Evolutionary conservation across 257 asterid species (phyloP), one percentile per base, ranked within the genome.

Genomic region (Eustoma russellianum): DNA sequence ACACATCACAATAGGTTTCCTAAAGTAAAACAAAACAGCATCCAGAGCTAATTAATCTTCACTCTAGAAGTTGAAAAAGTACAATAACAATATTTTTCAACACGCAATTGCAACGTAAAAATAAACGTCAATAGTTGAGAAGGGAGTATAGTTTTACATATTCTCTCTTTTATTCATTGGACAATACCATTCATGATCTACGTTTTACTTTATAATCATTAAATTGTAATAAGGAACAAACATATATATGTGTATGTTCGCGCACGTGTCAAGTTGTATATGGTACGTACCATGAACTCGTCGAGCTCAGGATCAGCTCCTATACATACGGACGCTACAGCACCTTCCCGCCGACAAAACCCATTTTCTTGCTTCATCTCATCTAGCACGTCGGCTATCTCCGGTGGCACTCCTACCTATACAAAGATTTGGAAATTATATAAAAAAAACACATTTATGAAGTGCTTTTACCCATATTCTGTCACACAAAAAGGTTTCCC

Each of bases 1-100:
- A 52, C 49, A 83, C 67, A 51, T 78, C 81, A 56, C 77, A 75
- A 63, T 83, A 90, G 34, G 78, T 78, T 77, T 86, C 93, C 98
- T 89, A 33, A 34, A 59, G 0, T 38, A 0, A 54, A 13, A 50
- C 41, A 16, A 16, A 15, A 44, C 15, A 30, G 11, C 13, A 5
- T 30, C n/a, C 63, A 8, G 28, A 14, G 52, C 2, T 54, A 46
- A 51, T 17, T 9, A 51, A 14, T 50, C 30, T 24, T 24, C 3
- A 24, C 30, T 2, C 30, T 2, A 24, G 2, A 0, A 0, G 30
- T 2, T 24, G 3, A 1, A 2, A 24, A 24, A 24, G 28, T 1
- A 1, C 1, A 1, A 19, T 3, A 19, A 19, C 28, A 19, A 19
- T 19, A 19, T 19, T 19, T 19, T 19, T 19, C 28, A 19, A 1